phyloP scores from a whole-genome alignment of 2,329 filamentous ascomycete species.

The Trichophyton benhamiae region DNA sequence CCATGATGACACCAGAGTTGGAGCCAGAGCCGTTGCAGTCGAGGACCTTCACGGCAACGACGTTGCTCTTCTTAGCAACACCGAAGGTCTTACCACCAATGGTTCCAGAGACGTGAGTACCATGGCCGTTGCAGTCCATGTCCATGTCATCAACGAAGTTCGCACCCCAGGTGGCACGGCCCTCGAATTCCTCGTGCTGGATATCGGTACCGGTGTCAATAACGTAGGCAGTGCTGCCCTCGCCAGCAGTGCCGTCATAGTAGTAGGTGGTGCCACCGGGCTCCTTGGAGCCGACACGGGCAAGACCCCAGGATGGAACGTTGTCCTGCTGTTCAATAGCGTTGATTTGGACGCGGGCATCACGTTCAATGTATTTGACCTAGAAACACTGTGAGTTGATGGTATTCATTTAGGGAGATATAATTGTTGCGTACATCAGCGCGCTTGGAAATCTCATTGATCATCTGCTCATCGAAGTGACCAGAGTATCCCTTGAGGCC shows the following conservation, averaged over 20 bases:
- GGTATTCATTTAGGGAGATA: constrained; percentile 12
- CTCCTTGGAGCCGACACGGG: constrained; percentile 22
- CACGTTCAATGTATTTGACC: constrained; percentile 14
- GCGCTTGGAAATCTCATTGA: constrained; percentile 5
- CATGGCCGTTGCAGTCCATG: constrained; percentile 23
- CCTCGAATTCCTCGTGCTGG: constrained; percentile 25
- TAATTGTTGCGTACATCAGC: constrained; percentile 1
- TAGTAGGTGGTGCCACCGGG: constrained; percentile 20
- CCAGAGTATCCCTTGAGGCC: constrained; percentile 7
- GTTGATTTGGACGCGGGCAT: constrained; percentile 6
- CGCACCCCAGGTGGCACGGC: constrained; percentile 25
- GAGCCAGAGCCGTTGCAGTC: constrained; percentile 35
- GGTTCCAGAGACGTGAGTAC: constrained; percentile 30
- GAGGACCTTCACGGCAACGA: constrained; percentile 40
- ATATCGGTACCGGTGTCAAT: constrained; percentile 31
- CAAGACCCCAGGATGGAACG: constrained; percentile 25
- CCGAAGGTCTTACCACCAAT: constrained; percentile 25
- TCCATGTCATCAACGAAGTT: constrained; percentile 20
- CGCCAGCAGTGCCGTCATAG: constrained; percentile 27
- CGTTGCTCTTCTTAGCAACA: constrained; percentile 26
- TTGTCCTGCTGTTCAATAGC: constrained; percentile 14
- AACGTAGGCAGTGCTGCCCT: constrained; percentile 26
- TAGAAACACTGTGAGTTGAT: constrained; percentile 4
- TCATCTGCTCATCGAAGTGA: constrained; percentile 8
- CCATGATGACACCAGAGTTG: constrained; percentile 36